Percentiles rank a stretch among this genome's conserved stretches.
phyloP scores from a whole-genome alignment of 2,329 filamentous ascomycete species.

The Fusarium phyllophilum region DNA sequence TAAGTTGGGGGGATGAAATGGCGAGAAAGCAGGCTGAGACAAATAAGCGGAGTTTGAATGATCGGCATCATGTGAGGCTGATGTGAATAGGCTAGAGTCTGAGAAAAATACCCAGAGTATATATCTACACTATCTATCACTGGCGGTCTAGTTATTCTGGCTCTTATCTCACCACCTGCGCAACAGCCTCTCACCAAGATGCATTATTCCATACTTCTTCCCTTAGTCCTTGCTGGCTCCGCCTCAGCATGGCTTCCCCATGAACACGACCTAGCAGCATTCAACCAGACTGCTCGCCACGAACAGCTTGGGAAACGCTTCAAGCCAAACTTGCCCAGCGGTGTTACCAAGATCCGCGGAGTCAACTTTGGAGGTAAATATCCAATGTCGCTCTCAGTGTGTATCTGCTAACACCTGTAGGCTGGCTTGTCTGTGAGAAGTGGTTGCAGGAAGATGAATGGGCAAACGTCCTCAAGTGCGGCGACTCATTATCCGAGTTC shows the following conservation, averaged over 20 bases:
- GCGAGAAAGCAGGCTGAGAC: neutral
- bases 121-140: neutral
- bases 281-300: slow-evolving; percentile 29
- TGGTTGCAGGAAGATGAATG: slow-evolving; percentile 23
- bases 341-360: slow-evolving; percentile 28
- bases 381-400: rapidly evolving
- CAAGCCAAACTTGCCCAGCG: slow-evolving; percentile 4
- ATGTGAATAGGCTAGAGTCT: neutral
- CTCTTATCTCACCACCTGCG: rapidly evolving
- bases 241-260: slow-evolving; percentile 29
- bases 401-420: neutral
- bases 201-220: neutral
- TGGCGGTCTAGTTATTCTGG: neutral
- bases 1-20: neutral
- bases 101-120: neutral
- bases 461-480: slow-evolving; percentile 19
- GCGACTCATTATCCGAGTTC: slow-evolving; percentile 19
- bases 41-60: neutral
- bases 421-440: slow-evolving; percentile 29
- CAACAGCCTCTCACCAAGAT: neutral
- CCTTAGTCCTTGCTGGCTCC: slow-evolving; percentile 1
- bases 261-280: slow-evolving; percentile 25
- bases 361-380: slow-evolving; percentile 29
- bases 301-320: slow-evolving; percentile 31
- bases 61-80: neutral